Base-by-base conservation (phyloP, 148 eudicot genomes). In the Fagopyrum esculentum region DNA sequence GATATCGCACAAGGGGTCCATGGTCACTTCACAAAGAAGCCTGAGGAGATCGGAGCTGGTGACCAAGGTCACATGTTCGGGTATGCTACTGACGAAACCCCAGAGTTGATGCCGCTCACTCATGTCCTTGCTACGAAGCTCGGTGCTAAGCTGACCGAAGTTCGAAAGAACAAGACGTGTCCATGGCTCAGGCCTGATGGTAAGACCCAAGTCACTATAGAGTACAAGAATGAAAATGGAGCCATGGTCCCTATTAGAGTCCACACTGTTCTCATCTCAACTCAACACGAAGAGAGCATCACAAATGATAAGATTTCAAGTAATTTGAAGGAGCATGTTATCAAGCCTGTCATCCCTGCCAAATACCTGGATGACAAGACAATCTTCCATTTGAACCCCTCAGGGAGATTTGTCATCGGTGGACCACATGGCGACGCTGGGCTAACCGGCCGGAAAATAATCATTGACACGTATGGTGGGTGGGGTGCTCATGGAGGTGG, bases 51-150 rank as follows among this genome's bases (percentile, higher is more conserved):
- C 35, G 80, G 80, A 30, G 80, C 80, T 1, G 80, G 80, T 49
- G 80, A 78, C 45, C 80, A 78, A 63, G 80, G 80, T 1, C 80
- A 78, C 47, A 77, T 77, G 79, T 77, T 77, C 59, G 79, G 79
- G 4, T 77, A 77, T 46, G 79, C 79, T 12, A 72, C 80, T 1
- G 76, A 78, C 47, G 80, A 78, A 47, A 78, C 80, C 16, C 76
- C 76, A 1, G 80, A 78, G 61, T 29, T 78, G 9, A 78, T 78
- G 80, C 80, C 80, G 47, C 80, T 78, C 50, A 78, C 80, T 26
- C 80, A 78, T n/a, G 80, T 78, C 72, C 72, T 78, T 61, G 80
- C 80, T 55, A 78, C 80, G 35, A 78, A 73, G 76, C 75, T 78
- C 29, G 80, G 80, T 40, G 75, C 80, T n/a, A 78, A 46, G 80